Percentiles rank a stretch among this genome's conserved stretches.
Evolutionary conservation across 2,329 filamentous ascomycete species (phyloP).

Genomic region (Cryphonectria radicalis): DNA sequence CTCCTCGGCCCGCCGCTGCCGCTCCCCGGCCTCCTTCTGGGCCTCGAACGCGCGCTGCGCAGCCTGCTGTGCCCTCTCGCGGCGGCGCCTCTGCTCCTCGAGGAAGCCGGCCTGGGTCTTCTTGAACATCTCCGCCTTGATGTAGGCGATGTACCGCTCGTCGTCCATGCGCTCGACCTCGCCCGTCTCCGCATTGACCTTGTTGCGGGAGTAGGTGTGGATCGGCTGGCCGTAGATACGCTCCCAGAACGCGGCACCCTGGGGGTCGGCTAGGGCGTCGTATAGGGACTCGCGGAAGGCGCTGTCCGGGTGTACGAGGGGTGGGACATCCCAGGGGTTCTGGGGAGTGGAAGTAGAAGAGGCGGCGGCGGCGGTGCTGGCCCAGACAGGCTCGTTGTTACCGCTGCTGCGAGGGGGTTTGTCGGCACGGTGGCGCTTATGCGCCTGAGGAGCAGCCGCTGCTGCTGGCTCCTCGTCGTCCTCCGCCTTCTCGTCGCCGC

Average conservation of each 20-base stretch:
- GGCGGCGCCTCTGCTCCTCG: slow-evolving; percentile 67
- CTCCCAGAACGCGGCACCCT: slow-evolving; percentile 95
- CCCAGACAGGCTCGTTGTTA: neutral
- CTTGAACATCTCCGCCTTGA: slow-evolving; percentile 93
- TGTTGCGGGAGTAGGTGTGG: slow-evolving; percentile 69
- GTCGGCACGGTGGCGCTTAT: neutral
- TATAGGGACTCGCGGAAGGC: slow-evolving; percentile 95
- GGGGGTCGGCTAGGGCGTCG: slow-evolving; percentile 95
- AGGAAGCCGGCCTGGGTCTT: slow-evolving; percentile 84
- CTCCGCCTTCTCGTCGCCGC: neutral
- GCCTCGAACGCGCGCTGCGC: slow-evolving; percentile 65
- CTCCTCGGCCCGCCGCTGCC: slow-evolving; percentile 39
- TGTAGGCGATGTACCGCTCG: slow-evolving; percentile 87
- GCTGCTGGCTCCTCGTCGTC: neutral
- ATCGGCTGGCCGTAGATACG: slow-evolving; percentile 95
- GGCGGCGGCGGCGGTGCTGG: neutral
- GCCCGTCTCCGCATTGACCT: slow-evolving; percentile 47
- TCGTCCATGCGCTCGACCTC: slow-evolving; percentile 85
- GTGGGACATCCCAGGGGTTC: neutral
- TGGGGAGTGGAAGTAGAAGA: slow-evolving; percentile 36
- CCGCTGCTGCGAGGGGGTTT: neutral
- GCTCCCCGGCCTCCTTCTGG: slow-evolving; percentile 49
- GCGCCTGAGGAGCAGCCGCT: neutral
- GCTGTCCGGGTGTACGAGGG: slow-evolving; percentile 58
- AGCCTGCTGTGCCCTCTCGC: slow-evolving; percentile 46